phyloP scores from a whole-genome alignment of 345 rosid species.

The Garcia nutans region DNA sequence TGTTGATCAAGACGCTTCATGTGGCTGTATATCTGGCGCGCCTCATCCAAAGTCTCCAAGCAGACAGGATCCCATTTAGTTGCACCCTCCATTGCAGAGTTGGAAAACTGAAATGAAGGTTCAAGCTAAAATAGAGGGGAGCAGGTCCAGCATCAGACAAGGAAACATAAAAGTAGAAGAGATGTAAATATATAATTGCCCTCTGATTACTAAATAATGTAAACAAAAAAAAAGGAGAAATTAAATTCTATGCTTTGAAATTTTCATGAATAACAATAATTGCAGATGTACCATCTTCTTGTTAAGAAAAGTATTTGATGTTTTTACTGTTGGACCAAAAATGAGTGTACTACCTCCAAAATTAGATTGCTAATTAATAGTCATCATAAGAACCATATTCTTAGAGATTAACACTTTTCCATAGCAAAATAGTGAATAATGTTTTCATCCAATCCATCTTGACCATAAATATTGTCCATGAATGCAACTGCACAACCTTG shows the following conservation, averaged over 20 bases:
- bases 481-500: neutral
- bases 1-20: constrained; percentile 50
- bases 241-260: neutral
- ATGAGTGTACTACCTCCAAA: neutral
- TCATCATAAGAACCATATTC: neutral
- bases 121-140: constrained; percentile 43
- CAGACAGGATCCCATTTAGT: constrained; percentile 81
- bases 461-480: neutral
- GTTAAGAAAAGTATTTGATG: too few relatives aligned
- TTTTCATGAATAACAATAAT: neutral
- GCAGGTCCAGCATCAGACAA: constrained; percentile 15
- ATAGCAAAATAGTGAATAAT: neutral
- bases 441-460: neutral
- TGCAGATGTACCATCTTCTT: neutral
- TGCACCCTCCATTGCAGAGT: constrained; percentile 76
- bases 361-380: neutral
- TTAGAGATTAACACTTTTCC: neutral
- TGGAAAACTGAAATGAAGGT: constrained; percentile 54
- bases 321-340: too few relatives aligned
- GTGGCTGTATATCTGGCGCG: constrained; percentile 42
- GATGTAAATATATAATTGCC: neutral
- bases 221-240: neutral
- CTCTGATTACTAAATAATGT: neutral
- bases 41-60: constrained; percentile 48
- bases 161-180: neutral